Conservation (phyloP, 805 yeast species). For the Pichia nakasei region DNA sequence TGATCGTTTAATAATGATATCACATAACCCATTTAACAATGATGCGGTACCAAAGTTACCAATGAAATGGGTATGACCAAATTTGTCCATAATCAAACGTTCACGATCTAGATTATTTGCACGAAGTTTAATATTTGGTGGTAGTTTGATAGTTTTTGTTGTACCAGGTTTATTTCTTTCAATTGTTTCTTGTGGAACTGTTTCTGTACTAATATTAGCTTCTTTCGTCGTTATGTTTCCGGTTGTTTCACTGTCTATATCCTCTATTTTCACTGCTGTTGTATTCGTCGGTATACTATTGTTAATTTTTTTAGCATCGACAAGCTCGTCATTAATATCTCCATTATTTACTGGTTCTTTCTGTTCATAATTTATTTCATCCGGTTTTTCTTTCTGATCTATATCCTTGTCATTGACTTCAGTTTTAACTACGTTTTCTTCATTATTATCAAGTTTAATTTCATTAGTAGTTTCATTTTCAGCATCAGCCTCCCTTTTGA, state of each 20-base stretch:
- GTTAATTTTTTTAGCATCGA: too few relatives aligned
- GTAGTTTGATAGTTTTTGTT: constrained; percentile 9
- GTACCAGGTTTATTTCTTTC: neutral
- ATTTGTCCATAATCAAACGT: constrained; percentile 33
- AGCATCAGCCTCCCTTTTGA: neutral
- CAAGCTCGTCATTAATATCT: too few relatives aligned
- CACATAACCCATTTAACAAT: constrained; percentile 34
- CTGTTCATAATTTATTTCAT: too few relatives aligned
- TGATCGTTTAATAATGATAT: constrained; percentile 32
- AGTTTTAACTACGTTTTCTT: neutral
- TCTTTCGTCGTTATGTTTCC: too few relatives aligned
- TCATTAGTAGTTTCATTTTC: neutral
- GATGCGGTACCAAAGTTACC: constrained; percentile 40
- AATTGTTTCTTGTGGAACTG: too few relatives aligned
- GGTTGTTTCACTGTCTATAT: neutral
- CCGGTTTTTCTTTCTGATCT: too few relatives aligned
- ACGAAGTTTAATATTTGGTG: constrained; percentile 16
- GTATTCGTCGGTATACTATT: too few relatives aligned
- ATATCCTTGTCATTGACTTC: too few relatives aligned
- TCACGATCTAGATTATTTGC: constrained; percentile 22
- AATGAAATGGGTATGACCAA: constrained; percentile 40
- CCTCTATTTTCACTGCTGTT: neutral
- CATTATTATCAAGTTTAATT: neutral
- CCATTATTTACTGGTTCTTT: too few relatives aligned
- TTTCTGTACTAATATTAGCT: too few relatives aligned